Evolutionary conservation across 306 rosid species (phyloP), one percentile per base, ranked within the genome.

Genomic region (Mucuna pruriens): DNA sequence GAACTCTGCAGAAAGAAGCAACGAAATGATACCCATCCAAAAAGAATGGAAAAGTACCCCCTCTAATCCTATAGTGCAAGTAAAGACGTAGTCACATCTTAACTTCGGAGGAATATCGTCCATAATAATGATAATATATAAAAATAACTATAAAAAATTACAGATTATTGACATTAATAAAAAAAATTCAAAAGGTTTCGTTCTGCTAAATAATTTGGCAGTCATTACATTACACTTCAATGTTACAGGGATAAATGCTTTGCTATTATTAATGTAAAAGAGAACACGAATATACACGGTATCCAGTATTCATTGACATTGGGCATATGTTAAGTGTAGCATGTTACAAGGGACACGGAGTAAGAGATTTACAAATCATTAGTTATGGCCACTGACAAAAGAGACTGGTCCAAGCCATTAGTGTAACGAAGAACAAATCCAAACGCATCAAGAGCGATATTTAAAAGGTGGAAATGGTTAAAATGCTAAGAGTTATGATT

Each of bases 361-460:
- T 34, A 66, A 38, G 61, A 39, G 60, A 83, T 74, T 84, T 84
- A 82, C 87, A 86, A 29, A 49, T 89, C 60, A 76, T 75, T 79
- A 29, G 65, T 42, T 74, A 54, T 49, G 34, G 51, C 48, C 70
- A 66, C 44, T 19, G 75, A 16, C 9, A 74, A 38, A 33, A 44
- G 80, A 77, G 80, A 77, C 29, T 78, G 65, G 49, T 52, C 38
- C 73, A 58, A 46, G 77, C 64, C 60, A 84, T 73, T 51, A 42
- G 49, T 29, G 42, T 23, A 77, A 67, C 77, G 84, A 44, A 34
- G 73, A 77, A 82, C 80, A 82, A 63, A 60, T 69, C 65, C 71
- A 73, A 82, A 65, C 55, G 86, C 84, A 48, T 78, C 19, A 26
- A 75, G 64, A 77, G 55, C 77, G 74, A 55, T 44, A 69, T 45